Base-by-base conservation (phyloP, 805 yeast species). In the Debaryomyces maramus region DNA sequence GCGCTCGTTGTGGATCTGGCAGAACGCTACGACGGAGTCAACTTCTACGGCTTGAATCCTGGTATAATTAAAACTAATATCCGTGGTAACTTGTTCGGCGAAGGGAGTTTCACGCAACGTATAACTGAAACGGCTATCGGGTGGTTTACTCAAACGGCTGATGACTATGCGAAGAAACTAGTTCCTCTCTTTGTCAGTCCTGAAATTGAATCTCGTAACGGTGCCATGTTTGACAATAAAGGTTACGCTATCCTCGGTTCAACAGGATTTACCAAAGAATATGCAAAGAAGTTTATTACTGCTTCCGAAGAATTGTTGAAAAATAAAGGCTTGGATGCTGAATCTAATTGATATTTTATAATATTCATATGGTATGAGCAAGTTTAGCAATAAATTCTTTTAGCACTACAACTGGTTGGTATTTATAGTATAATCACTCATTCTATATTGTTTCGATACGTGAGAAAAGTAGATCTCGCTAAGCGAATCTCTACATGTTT, bases 31-130 rank as follows among this genome's bases (percentile, higher is more conserved):
- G 49, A 56, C 1, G 41, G 51, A 13, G 41, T 52, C n/a, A 41
- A 55, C 29, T 39, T 61, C 24, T 67, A 45, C 45, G 75, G 75
- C 1, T 52, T 69, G 27, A 68, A 69, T 39, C 75, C 73, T 5
- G 73, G 73, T 2, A 5, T 68, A 1, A 58, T 67, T 18, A 60
- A 52, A 38, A 65, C 73, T 0, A 45, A 49, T 31, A 67, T 67
- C 30, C 56, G 73, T 40, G 39, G 47, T 23, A 68, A 67, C 39
- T 38, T 56, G 8, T 32, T 56, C 19, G 73, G 72, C 14, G 38
- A 44, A 13, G 59, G 57, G 4, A 44, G 52, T 14, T 49, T 58
- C 46, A 39, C 44, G n/a, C 50, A 58, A 3, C 34, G 39, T 1
- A 14, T 46, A 2, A 16, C 59, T 15, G 73, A 69, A 49, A 38